Percentiles rank a stretch among this genome's conserved stretches.
Evolutionary conservation across 208 protist genomes (phyloP).

Genomic region (Naegleria gruberi): DNA sequence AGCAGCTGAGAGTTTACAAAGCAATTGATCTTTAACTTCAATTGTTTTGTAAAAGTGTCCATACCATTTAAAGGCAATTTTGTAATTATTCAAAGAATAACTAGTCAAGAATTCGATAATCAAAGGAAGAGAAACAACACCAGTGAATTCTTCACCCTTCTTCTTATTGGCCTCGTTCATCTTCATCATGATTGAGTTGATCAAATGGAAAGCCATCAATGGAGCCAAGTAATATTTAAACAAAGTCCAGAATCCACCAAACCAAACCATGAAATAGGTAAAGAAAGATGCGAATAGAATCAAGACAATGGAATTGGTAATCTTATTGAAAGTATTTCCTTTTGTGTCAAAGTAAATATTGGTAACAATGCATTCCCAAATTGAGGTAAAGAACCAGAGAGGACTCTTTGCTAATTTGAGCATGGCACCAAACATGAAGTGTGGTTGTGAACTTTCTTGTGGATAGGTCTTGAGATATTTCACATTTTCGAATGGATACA

Average conservation of each 20-base stretch:
- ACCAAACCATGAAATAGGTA: background rate
- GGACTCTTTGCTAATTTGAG: background rate
- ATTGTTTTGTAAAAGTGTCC: background rate
- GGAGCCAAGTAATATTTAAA: background rate
- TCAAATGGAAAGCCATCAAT: background rate
- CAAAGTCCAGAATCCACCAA: background rate
- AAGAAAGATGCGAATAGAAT: background rate
- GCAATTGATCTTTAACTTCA: background rate
- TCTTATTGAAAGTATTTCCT: background rate
- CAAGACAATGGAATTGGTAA: background rate
- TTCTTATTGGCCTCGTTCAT: background rate
- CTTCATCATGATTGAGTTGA: background rate
- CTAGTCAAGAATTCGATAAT: background rate
- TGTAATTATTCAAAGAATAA: background rate
- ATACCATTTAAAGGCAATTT: background rate
- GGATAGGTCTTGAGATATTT: background rate
- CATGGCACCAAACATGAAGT: background rate
- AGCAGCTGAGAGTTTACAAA: too few relatives aligned
- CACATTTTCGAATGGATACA: background rate
- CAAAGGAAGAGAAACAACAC: background rate
- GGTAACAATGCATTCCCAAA: background rate
- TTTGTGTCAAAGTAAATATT: background rate
- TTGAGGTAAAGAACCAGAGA: background rate
- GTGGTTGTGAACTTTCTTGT: background rate
- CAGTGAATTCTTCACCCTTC: background rate